phyloP scores from a whole-genome alignment of 768 basidiomycete species.

The Phylloporus sp. region DNA sequence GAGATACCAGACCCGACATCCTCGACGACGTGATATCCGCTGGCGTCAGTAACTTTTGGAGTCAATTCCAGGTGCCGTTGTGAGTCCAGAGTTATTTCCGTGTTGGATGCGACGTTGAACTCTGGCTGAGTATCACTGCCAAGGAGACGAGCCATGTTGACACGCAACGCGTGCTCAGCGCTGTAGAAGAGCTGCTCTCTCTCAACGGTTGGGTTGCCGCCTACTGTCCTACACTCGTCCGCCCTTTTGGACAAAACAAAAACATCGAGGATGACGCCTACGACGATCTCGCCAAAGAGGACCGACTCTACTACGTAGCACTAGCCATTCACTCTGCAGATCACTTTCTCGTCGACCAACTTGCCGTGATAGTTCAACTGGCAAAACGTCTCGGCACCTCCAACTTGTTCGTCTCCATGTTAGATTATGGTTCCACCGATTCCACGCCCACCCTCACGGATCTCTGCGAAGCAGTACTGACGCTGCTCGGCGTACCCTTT shows the following conservation, averaged over 20 bases:
- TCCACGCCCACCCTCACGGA: slow-evolving; percentile 93
- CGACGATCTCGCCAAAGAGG: slow-evolving; percentile 78
- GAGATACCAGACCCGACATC: slow-evolving; percentile 80
- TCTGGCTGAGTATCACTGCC: slow-evolving; percentile 56
- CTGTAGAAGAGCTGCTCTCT: slow-evolving; percentile 91
- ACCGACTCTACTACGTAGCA: slow-evolving; percentile 90
- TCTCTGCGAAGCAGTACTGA: slow-evolving; percentile 92
- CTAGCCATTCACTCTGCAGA: slow-evolving; percentile 97
- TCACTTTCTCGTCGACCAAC: slow-evolving; percentile 97
- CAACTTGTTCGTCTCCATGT: slow-evolving; percentile 95
- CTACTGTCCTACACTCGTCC: slow-evolving; percentile 83
- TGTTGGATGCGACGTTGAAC: not conserved
- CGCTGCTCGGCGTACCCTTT: slow-evolving; percentile 88
- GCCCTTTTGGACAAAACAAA: slow-evolving; percentile 94
- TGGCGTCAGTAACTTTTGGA: slow-evolving; percentile 87
- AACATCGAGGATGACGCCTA: slow-evolving; percentile 67
- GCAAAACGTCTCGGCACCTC: slow-evolving; percentile 83
- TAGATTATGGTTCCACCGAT: slow-evolving; percentile 94
- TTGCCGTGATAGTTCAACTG: slow-evolving; percentile 96
- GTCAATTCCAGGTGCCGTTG: slow-evolving; percentile 88
- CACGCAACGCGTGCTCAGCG: slow-evolving; percentile 79
- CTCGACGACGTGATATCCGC: slow-evolving; percentile 69
- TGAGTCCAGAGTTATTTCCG: slow-evolving; percentile 35
- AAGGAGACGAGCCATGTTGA: slow-evolving; percentile 86
- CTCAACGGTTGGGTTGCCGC: slow-evolving; percentile 98